phyloP scores from a whole-genome alignment of 768 basidiomycete species.

The Tricholoma furcatifolium region DNA sequence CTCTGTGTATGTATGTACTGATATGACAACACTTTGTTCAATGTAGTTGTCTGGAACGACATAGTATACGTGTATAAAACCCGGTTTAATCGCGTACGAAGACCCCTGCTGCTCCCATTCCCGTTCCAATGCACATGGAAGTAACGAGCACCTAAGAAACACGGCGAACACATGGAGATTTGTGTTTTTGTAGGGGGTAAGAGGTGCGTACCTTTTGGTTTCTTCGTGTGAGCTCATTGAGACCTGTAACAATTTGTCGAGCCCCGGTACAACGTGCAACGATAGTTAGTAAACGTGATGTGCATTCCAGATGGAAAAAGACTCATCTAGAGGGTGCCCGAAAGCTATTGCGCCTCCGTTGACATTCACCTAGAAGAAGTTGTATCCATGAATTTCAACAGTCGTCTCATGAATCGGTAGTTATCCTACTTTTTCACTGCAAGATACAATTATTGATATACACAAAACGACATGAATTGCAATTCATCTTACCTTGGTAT shows the following conservation, averaged over 20 bases:
- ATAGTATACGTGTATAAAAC: too few relatives aligned
- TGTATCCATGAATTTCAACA: background rate
- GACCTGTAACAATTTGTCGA: constrained; percentile 81
- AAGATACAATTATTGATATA: background rate
- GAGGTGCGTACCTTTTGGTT: constrained; percentile 55
- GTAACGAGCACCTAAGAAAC: constrained; percentile 68
- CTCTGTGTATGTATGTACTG: too few relatives aligned
- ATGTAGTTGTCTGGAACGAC: too few relatives aligned
- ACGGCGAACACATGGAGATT: constrained; percentile 6
- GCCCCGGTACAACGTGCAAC: constrained; percentile 75
- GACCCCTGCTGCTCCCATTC: constrained; percentile 88
- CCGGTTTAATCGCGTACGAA: constrained; percentile 58
- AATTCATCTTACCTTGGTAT: constrained; percentile 39
- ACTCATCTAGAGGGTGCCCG: constrained; percentile 81
- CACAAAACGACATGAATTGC: background rate
- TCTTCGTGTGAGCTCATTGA: constrained; percentile 69
- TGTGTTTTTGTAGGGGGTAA: background rate
- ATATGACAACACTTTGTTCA: too few relatives aligned
- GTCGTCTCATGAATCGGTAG: background rate
- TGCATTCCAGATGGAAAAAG: constrained; percentile 1
- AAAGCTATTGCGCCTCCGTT: constrained; percentile 91
- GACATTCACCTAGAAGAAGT: constrained; percentile 70
- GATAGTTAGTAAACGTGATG: background rate
- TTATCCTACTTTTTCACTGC: constrained; percentile 35
- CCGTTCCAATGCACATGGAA: constrained; percentile 86